Evolutionary conservation across 306 rosid species (phyloP), one percentile per base, ranked within the genome.

Genomic region (Malus sieversii): DNA sequence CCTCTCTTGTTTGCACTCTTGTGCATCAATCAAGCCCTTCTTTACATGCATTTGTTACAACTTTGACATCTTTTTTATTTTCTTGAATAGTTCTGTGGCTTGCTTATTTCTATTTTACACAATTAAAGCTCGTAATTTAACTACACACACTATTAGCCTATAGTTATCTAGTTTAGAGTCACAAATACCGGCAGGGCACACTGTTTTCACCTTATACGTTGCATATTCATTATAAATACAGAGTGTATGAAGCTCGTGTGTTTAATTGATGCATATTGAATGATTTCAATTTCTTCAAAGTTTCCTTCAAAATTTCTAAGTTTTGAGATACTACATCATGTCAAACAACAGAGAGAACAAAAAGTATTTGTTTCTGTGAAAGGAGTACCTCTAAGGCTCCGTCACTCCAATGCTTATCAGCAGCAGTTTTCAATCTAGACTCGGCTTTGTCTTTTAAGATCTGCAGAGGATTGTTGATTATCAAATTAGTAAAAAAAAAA

Each of bases 331-430:
- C 10, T 29, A 7, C 10, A 70, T 57, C 71, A 78, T 55, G 70
- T 25, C 61, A 71, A 84, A 67, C 75, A 72, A 53, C 62, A 46
- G 55, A 66, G 27, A 11, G 67, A 35, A 29, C 57, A 29, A 53
- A 71, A 62, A 72, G 19, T 18, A 3, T 33, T 19, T 33, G 2
- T 65, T 70, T 52, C 60, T 20, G 53, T 48, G 53, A 48, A 48
- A 44, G 52, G 65, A 69, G 77, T 77, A 95, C 99, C 99, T 92
- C 97, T 72, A 95, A 87, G 63, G 99, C 99, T 81, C 99, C 99
- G 45, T 90, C 97, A 78, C 96, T 95, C 99, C 99, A 95, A 75
- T 95, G 99, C 86, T 90, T 85, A 88, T 90, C 97, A 46, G 97
- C 99, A 64, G 84, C 97, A 77, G 82, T 85, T 88, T 92, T 95